Conservation (phyloP, 2,329 filamentous ascomycete species). For the Amylocarpus encephaloides region DNA sequence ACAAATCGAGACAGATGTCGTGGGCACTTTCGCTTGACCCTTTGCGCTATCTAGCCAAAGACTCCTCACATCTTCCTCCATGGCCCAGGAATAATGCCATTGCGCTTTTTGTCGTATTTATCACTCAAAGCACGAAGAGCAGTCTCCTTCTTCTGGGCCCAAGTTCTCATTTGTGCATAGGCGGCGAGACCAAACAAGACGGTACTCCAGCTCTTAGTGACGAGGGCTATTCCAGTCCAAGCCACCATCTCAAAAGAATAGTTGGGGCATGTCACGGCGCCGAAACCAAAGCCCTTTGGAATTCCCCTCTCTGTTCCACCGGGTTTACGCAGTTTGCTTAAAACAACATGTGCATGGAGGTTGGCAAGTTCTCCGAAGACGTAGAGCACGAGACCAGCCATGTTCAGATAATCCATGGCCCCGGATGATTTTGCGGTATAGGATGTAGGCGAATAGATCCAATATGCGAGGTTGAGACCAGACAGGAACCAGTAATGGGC, state of each 20-base stretch:
- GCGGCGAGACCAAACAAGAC: constrained; percentile 70
- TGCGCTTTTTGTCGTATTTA: constrained; percentile 93
- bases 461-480: constrained; percentile 75
- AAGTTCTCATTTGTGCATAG: constrained; percentile 71
- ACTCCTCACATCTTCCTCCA: constrained; percentile 1
- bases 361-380: constrained; percentile 75
- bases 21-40: too few species aligned
- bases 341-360: constrained; percentile 69
- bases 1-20: too few species aligned
- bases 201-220: constrained; percentile 74
- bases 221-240: constrained; percentile 76
- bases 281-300: constrained; percentile 77
- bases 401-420: constrained; percentile 44
- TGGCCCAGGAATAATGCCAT: constrained; percentile 60
- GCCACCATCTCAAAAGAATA: constrained; percentile 89
- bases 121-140: constrained; percentile 88
- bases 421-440: constrained; percentile 48
- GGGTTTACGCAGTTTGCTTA: constrained; percentile 68
- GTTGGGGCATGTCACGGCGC: constrained; percentile 88
- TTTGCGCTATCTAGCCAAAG: neutral
- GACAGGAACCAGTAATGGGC: constrained; percentile 87
- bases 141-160: constrained; percentile 89
- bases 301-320: constrained; percentile 86
- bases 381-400: constrained; percentile 65
- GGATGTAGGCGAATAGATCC: constrained; percentile 73